Evolutionary conservation across 2,329 filamentous ascomycete genomes (phyloP).

Genomic region (Paecilomyces sp.): DNA sequence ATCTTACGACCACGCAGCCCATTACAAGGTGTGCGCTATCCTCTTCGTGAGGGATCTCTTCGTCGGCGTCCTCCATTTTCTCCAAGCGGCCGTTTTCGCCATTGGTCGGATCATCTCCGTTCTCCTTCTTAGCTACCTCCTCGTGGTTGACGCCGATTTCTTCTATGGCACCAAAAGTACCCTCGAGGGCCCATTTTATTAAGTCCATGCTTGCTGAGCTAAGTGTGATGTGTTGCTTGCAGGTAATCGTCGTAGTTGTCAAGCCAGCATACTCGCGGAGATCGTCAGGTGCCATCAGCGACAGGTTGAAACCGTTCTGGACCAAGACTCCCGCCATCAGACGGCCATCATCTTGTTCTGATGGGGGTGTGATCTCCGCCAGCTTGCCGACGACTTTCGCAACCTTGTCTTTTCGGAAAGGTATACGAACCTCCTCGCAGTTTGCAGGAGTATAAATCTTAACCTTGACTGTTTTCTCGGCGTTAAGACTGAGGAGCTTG

Average conservation of each 20-base stretch:
- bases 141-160: constrained; percentile 25
- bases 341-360: constrained; percentile 39
- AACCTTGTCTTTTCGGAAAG: constrained; percentile 90
- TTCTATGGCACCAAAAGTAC: constrained; percentile 84
- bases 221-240: constrained; percentile 82
- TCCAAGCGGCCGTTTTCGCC: constrained; percentile 26
- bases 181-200: constrained; percentile 88
- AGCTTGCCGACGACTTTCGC: constrained; percentile 95
- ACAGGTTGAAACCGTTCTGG: constrained; percentile 96
- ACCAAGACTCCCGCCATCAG: constrained; percentile 87
- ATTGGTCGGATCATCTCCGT: constrained; percentile 17
- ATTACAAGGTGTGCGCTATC: constrained; percentile 60
- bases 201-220: constrained; percentile 84
- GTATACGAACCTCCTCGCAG: constrained; percentile 88
- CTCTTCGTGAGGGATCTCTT: constrained; percentile 34
- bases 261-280: constrained; percentile 93
- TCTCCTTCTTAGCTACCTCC: constrained; percentile 15
- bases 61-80: constrained; percentile 36
- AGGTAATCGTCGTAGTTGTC: constrained; percentile 88
- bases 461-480: constrained; percentile 68
- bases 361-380: constrained; percentile 68
- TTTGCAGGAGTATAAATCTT: constrained; percentile 94
- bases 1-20: constrained; percentile 81
- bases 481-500: constrained; percentile 86
- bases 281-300: constrained; percentile 93